phyloP scores from a whole-genome alignment of 257 asterid species.

The Linderniella brevidens region DNA sequence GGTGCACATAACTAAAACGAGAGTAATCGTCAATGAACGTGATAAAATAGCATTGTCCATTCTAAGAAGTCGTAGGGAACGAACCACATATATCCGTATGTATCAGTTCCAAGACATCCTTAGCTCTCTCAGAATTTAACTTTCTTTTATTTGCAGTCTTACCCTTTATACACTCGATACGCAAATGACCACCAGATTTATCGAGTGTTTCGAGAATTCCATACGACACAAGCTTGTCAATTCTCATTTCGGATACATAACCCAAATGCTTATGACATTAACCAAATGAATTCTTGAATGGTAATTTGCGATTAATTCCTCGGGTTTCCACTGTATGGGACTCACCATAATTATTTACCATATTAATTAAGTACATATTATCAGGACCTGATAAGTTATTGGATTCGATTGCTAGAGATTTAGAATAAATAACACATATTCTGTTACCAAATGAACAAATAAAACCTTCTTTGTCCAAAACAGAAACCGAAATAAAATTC shows the following conservation, averaged over 20 bases:
- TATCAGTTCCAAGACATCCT: neutral
- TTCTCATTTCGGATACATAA: neutral
- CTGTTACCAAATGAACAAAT: neutral
- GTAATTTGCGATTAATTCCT: too few relatives aligned
- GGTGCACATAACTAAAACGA: neutral
- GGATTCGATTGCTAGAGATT: neutral
- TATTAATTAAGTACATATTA: neutral
- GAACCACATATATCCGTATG: constrained; percentile 1
- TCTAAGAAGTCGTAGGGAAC: neutral
- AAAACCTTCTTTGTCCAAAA: neutral
- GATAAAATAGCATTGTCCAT: neutral
- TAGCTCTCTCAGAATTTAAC: neutral
- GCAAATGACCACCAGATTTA: neutral
- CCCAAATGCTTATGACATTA: neutral
- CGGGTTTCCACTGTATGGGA: neutral
- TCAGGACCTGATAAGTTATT: neutral
- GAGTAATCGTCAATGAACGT: constrained; percentile 2
- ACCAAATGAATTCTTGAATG: too few relatives aligned
- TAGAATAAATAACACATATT: neutral
- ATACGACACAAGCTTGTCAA: neutral
- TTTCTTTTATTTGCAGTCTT: constrained; percentile 4
- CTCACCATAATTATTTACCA: neutral
- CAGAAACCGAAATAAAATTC: neutral
- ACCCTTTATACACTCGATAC: constrained; percentile 9
- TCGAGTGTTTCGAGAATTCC: constrained; percentile 6